Base-by-base conservation (phyloP, 2,329 filamentous ascomycete genomes). In the Fusarium goolgardi region DNA sequence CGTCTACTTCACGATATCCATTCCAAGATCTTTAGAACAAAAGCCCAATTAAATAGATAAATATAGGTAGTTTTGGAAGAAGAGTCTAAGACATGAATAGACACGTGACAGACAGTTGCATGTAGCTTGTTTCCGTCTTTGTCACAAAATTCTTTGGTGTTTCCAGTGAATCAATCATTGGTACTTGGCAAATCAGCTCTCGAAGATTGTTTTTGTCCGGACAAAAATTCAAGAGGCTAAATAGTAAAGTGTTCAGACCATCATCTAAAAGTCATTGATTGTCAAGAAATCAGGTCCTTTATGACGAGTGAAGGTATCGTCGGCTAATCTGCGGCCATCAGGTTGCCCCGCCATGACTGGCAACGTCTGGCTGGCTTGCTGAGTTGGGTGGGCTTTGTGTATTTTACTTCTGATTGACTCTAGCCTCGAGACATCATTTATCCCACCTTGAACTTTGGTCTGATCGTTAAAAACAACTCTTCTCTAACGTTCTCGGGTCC, bases 1-100 rank as follows among this genome's bases (percentile, higher is more conserved):
- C 57, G 70, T 59, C 68, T 64, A 63, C 56, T 92, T 89, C 63
- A 49, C 70, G 59, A 63, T 53, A 73, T 25, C 56, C 66, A 20
- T 49, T 29, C 37, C 59, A 52, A 43, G 58, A 69, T 50, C 18
- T 66, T 25, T 53, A 55, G 32, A 25, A 9, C 25, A 45, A 45
- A 29, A 20, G 1, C n/a, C 35, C 13, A 35, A 21, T 40, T 16
- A 44, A 27, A 45, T 29, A 34, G 27, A 11, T 29, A 29, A 29
- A 29, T 29, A 29, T 29, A 27, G 2, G 25, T 29, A 29, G 10
- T 11, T 55, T 32, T 47, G 32, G n/a, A 23, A 31, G 6, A 18
- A n/a, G 23, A 29, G 11, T 44, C 37, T 20, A 16, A 41, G 32
- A 47, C 44, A 63, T 43, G 21, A 31, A 50, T 62, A 15, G 34